Conservation (phyloP, 805 yeast genomes). For the Hanseniaspora meyeri region DNA sequence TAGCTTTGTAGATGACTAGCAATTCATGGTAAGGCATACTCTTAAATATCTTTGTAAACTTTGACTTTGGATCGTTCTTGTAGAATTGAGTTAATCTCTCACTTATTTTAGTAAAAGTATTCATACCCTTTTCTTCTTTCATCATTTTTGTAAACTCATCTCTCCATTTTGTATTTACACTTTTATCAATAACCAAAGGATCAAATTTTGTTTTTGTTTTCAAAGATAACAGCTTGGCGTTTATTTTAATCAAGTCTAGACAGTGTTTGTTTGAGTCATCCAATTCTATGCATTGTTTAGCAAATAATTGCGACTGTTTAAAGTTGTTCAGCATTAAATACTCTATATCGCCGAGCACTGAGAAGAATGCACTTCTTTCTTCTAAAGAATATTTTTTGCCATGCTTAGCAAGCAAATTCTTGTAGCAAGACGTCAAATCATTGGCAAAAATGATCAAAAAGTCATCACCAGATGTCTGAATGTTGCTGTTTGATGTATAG, state of each 20-base stretch:
- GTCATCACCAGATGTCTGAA: not conserved
- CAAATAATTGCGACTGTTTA: constrained; percentile 38
- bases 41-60: not conserved
- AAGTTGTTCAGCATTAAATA: constrained; percentile 42
- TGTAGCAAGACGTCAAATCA: constrained; percentile 11
- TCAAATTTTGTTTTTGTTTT: constrained; percentile 30
- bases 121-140: constrained; percentile 14
- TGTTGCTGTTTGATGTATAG: constrained; percentile 10
- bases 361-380: constrained; percentile 23
- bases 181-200: constrained; percentile 18
- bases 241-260: constrained; percentile 42
- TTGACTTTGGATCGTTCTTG: not conserved
- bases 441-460: constrained; percentile 1
- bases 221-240: constrained; percentile 31
- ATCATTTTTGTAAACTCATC: constrained; percentile 29
- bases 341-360: constrained; percentile 30
- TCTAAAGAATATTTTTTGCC: constrained; percentile 21
- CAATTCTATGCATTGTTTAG: constrained; percentile 58
- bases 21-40: not conserved
- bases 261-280: constrained; percentile 64
- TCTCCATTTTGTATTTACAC: constrained; percentile 23
- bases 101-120: constrained; percentile 15
- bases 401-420: constrained; percentile 23
- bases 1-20: not conserved
- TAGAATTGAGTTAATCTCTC: not conserved